Evolutionary conservation across 257 asterid genomes (phyloP).

Genomic region (Perilla frutescens): DNA sequence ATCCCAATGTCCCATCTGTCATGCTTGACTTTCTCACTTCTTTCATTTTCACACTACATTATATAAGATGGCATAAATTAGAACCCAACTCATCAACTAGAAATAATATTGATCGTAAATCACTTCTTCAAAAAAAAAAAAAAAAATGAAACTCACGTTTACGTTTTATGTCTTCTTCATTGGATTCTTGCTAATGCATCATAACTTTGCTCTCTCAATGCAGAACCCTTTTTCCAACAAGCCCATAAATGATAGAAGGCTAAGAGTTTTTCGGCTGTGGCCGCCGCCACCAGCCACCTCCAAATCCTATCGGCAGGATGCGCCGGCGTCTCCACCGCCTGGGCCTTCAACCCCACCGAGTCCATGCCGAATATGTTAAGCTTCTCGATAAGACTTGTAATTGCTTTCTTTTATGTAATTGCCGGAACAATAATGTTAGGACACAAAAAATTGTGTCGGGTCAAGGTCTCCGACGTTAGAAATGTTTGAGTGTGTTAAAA

Average conservation of each 20-base stretch:
- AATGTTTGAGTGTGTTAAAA: no score
- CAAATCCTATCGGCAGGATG: not conserved
- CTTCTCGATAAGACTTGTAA: no score
- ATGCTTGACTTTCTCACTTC: not conserved
- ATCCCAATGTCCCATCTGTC: not conserved
- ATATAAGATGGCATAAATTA: no score
- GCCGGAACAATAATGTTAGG: no score
- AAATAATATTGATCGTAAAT: no score
- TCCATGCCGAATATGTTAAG: not conserved
- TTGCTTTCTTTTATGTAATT: not conserved
- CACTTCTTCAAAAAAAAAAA: no score
- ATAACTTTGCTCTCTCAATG: not conserved
- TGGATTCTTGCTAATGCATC: slow-evolving; percentile 4
- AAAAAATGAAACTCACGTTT: no score
- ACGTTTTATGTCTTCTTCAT: not conserved
- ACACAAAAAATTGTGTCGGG: no score
- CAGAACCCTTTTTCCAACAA: not conserved
- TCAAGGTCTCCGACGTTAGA: no score
- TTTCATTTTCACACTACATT: no score
- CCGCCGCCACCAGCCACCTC: slow-evolving; percentile 29
- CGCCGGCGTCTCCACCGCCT: slow-evolving; percentile 1
- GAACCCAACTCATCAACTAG: no score
- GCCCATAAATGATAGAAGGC: slow-evolving; percentile 1
- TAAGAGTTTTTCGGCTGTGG: not conserved
- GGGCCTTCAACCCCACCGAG: not conserved